Base-by-base conservation (phyloP, 2,329 filamentous ascomycete species). In the Fusarium nisikadoi region DNA sequence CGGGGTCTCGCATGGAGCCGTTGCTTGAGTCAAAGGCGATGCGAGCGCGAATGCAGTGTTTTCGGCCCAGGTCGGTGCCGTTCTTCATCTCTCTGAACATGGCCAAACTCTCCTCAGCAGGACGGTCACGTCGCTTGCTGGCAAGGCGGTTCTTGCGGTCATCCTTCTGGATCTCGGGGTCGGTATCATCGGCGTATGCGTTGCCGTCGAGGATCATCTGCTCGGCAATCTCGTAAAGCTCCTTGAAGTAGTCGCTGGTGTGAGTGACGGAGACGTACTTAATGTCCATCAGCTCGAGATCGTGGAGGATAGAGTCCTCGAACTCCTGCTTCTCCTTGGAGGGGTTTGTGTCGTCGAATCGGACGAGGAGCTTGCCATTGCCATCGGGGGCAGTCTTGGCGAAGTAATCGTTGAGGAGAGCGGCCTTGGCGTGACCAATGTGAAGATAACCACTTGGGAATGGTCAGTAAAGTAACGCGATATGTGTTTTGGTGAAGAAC, bases 301-400 rank as follows among this genome's bases (percentile, higher is more conserved):
- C 96, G 84, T 97, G 92, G 42, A 97, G 86, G 70, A 99, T 99
- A 9, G 94, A 89, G 83, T 98, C 94, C 81, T 98, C 92, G 81
- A 92, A 99, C 84, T 98, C 96, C 81, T 95, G 91, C 86, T 97
- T 98, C 87, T 99, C 96, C 82, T 98, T 98, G 67, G 93, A 91
- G 12, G 96, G 96, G 83, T 99, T 99, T 62, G 96, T 99, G 80
- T 99, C 96, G 80, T 99, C 96, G 79, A 99, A 96, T 67, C 96
- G 93, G 54, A 98, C 89, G 66, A 97, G 91, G 76, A 99, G 87
- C 77, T 92, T 97, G 78, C 96, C 96, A 68, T 92, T 96, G 78
- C 96, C 96, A 68, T 95, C 91, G 86, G 97, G 97, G 76, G 94
- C 93, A 81, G 94, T 92, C 82, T 98, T 94, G 47, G 94, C 95